Conservation (phyloP, 371 early-diverging fungal species). For the Chytridium lagenaria region DNA sequence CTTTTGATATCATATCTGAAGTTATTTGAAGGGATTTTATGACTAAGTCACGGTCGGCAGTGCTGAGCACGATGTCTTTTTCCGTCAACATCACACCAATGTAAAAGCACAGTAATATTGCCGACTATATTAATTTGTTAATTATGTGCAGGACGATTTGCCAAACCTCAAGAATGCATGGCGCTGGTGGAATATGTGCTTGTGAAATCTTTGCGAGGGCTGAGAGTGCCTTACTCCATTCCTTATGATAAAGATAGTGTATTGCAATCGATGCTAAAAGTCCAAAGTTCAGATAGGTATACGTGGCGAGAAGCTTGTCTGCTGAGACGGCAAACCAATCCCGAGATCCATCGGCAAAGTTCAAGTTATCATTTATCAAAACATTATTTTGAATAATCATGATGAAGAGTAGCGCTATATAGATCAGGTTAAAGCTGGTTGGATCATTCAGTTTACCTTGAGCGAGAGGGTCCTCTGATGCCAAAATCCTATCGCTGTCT, state of each 20-base stretch:
- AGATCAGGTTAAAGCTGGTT: neutral
- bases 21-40: neutral
- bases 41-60: neutral
- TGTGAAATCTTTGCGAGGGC: neutral
- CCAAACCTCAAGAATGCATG: neutral
- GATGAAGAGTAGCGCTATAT: neutral
- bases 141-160: neutral
- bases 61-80: neutral
- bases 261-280: neutral
- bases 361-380: neutral
- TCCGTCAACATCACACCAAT: neutral
- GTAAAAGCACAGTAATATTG: neutral
- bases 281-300: neutral
- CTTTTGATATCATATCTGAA: neutral
- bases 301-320: neutral
- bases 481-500: neutral
- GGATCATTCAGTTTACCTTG: neutral
- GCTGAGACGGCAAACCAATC: conserved; percentile 3
- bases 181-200: neutral
- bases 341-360: neutral
- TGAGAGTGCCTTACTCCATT: conserved; percentile 3
- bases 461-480: neutral
- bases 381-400: neutral
- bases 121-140: neutral
- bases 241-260: conserved; percentile 13